A percentile compares a stretch with the other conserved stretches of the same genome.
These are phyloP conservation scores for Pichia norvegensis DNA, from an alignment of 1,139 yeast genomes.

Conservation along the genomic window DNA sequence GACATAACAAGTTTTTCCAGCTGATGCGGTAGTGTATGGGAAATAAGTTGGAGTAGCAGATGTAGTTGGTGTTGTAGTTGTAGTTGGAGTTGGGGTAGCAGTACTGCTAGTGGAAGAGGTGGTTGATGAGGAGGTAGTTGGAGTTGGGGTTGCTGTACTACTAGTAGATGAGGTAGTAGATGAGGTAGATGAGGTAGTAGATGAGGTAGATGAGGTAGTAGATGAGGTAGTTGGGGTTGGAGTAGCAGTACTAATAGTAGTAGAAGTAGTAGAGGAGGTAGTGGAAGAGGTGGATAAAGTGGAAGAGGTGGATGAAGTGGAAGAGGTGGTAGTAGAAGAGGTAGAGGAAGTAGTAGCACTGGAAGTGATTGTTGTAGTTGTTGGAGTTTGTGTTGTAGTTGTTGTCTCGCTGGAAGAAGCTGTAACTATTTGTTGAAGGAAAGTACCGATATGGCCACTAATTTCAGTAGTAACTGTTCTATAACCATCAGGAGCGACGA, in stretches of 20 bases:
- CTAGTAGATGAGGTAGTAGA: background rate
- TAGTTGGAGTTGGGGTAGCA: constrained; percentile 10
- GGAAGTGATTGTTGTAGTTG: constrained; percentile 3
- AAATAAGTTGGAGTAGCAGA: constrained; percentile 19
- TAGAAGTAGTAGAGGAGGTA: constrained; percentile 3
- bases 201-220: constrained; percentile 8
- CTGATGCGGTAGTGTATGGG: constrained; percentile 26
- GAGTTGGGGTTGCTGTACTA: constrained; percentile 1
- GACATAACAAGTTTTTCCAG: constrained; percentile 28
- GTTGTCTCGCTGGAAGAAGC: constrained; percentile 1
- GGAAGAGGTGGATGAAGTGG: constrained; percentile 9
- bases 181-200: constrained; percentile 5
- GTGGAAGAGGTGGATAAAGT: constrained; percentile 10
- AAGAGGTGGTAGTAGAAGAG: constrained; percentile 10
- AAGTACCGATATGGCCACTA: constrained; percentile 17
- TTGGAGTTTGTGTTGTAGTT: constrained; percentile 2
- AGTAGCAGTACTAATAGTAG: constrained; percentile 6
- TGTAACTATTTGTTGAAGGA: constrained; percentile 15
- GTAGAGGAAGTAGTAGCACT: constrained; percentile 10
- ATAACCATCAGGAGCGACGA: constrained; percentile 15
- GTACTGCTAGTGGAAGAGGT: constrained; percentile 2
- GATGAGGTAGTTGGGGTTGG: constrained; percentile 11
- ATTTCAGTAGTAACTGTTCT: constrained; percentile 17
- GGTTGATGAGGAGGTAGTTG: constrained; percentile 3
- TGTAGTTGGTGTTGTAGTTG: constrained; percentile 7